phyloP scores from a whole-genome alignment of 2,329 filamentous ascomycete species.

The Alternaria ventricosa region DNA sequence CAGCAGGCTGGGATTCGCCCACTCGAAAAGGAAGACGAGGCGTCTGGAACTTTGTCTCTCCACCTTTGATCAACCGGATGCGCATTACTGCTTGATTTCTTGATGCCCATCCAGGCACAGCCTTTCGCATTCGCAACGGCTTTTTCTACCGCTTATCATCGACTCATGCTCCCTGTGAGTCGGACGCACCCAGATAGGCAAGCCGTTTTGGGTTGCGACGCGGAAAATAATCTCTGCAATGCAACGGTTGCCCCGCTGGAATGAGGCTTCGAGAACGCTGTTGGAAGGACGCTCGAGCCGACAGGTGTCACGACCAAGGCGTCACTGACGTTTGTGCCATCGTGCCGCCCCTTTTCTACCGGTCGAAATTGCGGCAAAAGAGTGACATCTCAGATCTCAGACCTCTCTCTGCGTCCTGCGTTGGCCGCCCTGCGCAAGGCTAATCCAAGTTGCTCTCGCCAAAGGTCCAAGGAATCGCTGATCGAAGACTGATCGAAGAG shows the following conservation, averaged over 20 bases:
- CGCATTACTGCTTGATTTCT: conserved; percentile 2
- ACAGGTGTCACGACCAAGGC: conserved; percentile 6
- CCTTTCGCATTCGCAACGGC: not conserved
- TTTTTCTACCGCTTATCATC: not conserved
- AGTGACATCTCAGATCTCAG: conserved; percentile 26
- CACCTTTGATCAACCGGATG: conserved; percentile 15
- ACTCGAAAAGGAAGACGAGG: conserved; percentile 17
- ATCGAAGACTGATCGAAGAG: conserved; percentile 6
- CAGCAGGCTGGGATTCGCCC: conserved; percentile 23
- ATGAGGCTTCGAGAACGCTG: conserved; percentile 33
- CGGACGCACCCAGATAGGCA: conserved; percentile 7
- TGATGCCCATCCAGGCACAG: not conserved
- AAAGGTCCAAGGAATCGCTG: not conserved
- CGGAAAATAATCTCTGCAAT: conserved; percentile 6
- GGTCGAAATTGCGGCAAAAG: conserved; percentile 29
- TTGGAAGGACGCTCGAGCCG: conserved; percentile 41
- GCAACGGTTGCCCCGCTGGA: conserved; percentile 15
- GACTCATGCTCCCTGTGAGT: conserved; percentile 2
- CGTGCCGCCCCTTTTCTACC: conserved; percentile 22
- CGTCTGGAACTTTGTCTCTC: conserved; percentile 20
- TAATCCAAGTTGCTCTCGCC: conserved; percentile 22
- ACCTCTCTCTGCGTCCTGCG: conserved; percentile 15
- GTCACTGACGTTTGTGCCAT: conserved; percentile 1
- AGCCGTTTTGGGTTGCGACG: conserved; percentile 4
- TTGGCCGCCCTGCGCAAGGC: conserved; percentile 6